Evolutionary conservation across 345 rosid species (phyloP), one percentile per base, ranked within the genome.

Genomic region (Camelina hispida): DNA sequence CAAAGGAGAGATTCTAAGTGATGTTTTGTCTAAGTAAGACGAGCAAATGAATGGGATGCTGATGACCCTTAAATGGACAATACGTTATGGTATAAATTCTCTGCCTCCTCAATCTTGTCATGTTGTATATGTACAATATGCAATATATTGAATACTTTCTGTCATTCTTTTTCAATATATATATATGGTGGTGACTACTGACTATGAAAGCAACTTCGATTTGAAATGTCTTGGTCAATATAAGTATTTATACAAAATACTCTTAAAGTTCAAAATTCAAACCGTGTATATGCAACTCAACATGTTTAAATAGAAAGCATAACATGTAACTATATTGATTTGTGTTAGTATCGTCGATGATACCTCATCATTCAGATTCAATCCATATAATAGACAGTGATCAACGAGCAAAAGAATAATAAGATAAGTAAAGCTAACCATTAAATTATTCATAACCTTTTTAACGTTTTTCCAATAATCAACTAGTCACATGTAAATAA

Each of bases 51-150:
- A 62, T 76, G 35, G 30, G 71, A 44, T 77, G 76, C 72, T 77
- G 38, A 58, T 57, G 38, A 46, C 55, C 52, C 76, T 35, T 3
- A 47, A 47, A 77, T 64, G 54, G 80, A 77, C 80, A 37, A 77
- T 47, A 63, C 80, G 47, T 71, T 55, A 43, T 57, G 30, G 80
- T 15, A 71, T 72, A 63, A 63, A 70, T 77, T 70, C 76, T 70
- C 76, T 77, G 80, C 43, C 40, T 70, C 80, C 66, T 28, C 51
- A 38, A 57, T 48, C 63, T 63, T 47, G 61, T 55, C 75, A 77
- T 76, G 75, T 46, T 16, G 40, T 53, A 8, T 59, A 30, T 58
- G 53, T 40, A 32, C 7, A 32, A 5, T 0, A 32, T 32, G 35
- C 35, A 32, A 43, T 72, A 10, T 71, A 5, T 52, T 68, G 56